Evolutionary conservation across 2,329 filamentous ascomycete genomes (phyloP).

Genomic region (Elsinoe fawcettii): DNA sequence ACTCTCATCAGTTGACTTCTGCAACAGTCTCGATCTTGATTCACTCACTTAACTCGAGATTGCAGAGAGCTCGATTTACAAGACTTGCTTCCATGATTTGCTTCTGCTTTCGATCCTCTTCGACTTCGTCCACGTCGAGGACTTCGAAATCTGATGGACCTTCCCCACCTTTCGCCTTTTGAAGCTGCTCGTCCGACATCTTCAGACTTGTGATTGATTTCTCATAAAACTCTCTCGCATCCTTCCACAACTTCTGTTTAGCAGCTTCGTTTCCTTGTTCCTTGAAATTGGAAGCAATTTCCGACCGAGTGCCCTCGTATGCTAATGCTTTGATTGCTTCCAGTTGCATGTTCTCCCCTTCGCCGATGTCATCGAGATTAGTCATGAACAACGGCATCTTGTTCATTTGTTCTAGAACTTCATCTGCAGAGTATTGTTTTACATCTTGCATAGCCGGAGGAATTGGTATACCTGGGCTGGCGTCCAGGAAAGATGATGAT

Average conservation of each 20-base stretch:
- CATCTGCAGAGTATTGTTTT: conserved; percentile 49
- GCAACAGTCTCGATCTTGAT: neutral
- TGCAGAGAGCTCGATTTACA: conserved; percentile 82
- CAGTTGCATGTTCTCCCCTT: conserved; percentile 69
- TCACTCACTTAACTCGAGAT: conserved; percentile 64
- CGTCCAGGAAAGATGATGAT: neutral
- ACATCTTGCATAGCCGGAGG: conserved; percentile 53
- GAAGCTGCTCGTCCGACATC: conserved; percentile 31
- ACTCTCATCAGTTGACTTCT: conserved; percentile 17
- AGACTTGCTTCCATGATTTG: conserved; percentile 67
- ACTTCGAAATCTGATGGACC: conserved; percentile 38
- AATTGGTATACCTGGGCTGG: conserved; percentile 36
- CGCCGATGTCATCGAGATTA: conserved; percentile 58
- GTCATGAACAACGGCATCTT: conserved; percentile 92
- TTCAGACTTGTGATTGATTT: conserved; percentile 72
- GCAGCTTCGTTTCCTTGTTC: conserved; percentile 90
- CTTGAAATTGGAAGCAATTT: conserved; percentile 78
- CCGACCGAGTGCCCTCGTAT: conserved; percentile 82
- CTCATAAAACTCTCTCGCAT: conserved; percentile 85
- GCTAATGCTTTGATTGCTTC: conserved; percentile 84
- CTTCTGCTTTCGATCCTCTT: conserved; percentile 53
- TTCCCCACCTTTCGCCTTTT: conserved; percentile 11
- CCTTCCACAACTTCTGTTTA: conserved; percentile 60
- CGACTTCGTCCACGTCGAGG: conserved; percentile 49
- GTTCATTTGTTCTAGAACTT: conserved; percentile 58